Percentiles rank a stretch among this genome's conserved stretches.
Conservation (phyloP, 2,329 filamentous ascomycete species). For the Botrytis squamosa region DNA sequence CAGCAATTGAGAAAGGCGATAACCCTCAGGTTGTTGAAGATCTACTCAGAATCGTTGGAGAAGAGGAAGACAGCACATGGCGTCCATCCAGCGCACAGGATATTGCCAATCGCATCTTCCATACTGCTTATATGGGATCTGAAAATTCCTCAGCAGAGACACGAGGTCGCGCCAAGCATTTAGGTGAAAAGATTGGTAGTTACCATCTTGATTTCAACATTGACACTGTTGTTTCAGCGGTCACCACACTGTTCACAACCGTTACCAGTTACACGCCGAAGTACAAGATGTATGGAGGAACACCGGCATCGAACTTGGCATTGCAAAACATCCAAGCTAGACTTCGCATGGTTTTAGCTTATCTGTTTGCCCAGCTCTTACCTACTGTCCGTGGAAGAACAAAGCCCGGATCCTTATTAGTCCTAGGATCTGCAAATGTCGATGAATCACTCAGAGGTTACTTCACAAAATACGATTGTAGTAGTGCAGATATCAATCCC, state of each 20-base stretch:
- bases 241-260: constrained; percentile 50
- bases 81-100: constrained; percentile 48
- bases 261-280: constrained; percentile 60
- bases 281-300: constrained; percentile 60
- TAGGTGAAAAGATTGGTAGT: constrained; percentile 62
- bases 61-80: constrained; percentile 47
- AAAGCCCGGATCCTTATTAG: constrained; percentile 56
- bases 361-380: constrained; percentile 56
- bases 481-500: constrained; percentile 51
- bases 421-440: constrained; percentile 68
- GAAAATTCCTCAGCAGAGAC: constrained; percentile 49
- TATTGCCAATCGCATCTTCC: constrained; percentile 57
- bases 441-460: constrained; percentile 55
- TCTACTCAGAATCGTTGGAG: constrained; percentile 52
- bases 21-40: constrained; percentile 50
- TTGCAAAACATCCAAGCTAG: constrained; percentile 65
- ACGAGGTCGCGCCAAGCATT: constrained; percentile 60
- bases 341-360: constrained; percentile 63
- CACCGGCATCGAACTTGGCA: constrained; percentile 49
- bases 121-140: constrained; percentile 44
- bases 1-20: constrained; percentile 51
- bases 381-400: constrained; percentile 58
- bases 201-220: constrained; percentile 69
- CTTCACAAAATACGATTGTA: constrained; percentile 58
- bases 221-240: constrained; percentile 25